phyloP scores from a whole-genome alignment of 2,329 filamentous ascomycete species.

The Ceratocystiopsis sp. region DNA sequence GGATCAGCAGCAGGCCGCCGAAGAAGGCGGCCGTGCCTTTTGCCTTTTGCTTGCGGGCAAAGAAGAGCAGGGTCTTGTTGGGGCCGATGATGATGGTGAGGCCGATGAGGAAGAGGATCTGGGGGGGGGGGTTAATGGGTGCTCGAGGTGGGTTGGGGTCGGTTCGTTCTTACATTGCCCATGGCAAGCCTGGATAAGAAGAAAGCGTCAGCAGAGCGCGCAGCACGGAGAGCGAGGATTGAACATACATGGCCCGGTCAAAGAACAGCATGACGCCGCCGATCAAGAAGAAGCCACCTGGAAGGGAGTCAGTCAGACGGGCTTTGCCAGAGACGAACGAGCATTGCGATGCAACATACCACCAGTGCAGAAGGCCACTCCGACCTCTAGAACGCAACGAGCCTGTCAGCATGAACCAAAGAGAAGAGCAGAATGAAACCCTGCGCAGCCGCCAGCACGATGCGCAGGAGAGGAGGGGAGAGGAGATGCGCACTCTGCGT shows the following conservation, averaged over 20 bases:
- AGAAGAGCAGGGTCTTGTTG: conserved; percentile 83
- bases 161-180: conserved; percentile 56
- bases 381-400: conserved; percentile 52
- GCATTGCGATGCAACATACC: conserved; percentile 44
- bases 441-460: neutral
- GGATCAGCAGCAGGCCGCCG: conserved; percentile 64
- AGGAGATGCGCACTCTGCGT: conserved; percentile 58
- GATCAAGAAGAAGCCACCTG: conserved; percentile 87
- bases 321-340: neutral
- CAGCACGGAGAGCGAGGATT: neutral
- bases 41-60: conserved; percentile 81
- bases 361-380: conserved; percentile 92
- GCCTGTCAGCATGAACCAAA: neutral
- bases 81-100: conserved; percentile 90
- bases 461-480: neutral
- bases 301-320: neutral
- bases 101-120: conserved; percentile 97
- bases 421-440: neutral
- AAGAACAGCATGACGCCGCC: conserved; percentile 95
- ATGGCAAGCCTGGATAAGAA: conserved; percentile 58
- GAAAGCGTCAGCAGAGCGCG: conserved; percentile 1
- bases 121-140: conserved; percentile 1
- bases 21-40: conserved; percentile 85
- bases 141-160: too few relatives aligned
- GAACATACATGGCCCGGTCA: conserved; percentile 74